A percentile compares a stretch with the other conserved stretches of the same genome.
Evolutionary conservation across 1,139 yeast species (phyloP).

Genomic region (Nakaseomyces sp.): DNA sequence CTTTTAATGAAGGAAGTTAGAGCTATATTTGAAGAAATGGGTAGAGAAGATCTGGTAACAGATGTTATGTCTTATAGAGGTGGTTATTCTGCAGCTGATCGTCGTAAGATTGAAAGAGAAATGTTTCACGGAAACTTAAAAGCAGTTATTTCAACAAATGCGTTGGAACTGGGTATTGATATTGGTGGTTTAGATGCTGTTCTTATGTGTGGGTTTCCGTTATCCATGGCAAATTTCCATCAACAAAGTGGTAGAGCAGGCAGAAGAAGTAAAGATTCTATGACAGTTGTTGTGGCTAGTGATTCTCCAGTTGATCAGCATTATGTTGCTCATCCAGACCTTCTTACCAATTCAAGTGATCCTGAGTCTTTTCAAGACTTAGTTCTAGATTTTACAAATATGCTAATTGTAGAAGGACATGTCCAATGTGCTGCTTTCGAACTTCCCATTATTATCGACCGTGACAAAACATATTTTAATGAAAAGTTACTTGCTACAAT

Average conservation of each 20-base stretch:
- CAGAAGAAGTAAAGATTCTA: constrained; percentile 61
- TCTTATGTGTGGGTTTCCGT: constrained; percentile 84
- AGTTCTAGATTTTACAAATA: constrained; percentile 44
- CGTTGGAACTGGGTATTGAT: constrained; percentile 90
- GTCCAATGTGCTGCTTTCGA: constrained; percentile 94
- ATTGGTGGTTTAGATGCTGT: constrained; percentile 89
- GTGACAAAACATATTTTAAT: constrained; percentile 52
- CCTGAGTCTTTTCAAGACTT: constrained; percentile 40
- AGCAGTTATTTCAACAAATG: constrained; percentile 91
- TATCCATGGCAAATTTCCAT: constrained; percentile 74
- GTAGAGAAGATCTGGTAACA: constrained; percentile 40
- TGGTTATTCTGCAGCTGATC: constrained; percentile 78
- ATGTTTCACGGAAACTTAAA: constrained; percentile 80
- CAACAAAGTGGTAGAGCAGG: constrained; percentile 98
- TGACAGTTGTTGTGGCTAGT: constrained; percentile 78
- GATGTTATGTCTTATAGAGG: constrained; percentile 92
- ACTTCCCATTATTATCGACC: constrained; percentile 45
- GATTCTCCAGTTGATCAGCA: constrained; percentile 81
- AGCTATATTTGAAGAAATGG: constrained; percentile 37
- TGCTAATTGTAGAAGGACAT: constrained; percentile 64
- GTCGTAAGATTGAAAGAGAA: constrained; percentile 77
- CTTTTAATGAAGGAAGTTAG: constrained; percentile 76
- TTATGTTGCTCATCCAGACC: constrained; percentile 62
- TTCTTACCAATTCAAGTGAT: constrained; percentile 41
- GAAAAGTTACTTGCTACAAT: constrained; percentile 33